Base-by-base conservation (phyloP, 2,329 filamentous ascomycete genomes). In the Penicillium sp. region DNA sequence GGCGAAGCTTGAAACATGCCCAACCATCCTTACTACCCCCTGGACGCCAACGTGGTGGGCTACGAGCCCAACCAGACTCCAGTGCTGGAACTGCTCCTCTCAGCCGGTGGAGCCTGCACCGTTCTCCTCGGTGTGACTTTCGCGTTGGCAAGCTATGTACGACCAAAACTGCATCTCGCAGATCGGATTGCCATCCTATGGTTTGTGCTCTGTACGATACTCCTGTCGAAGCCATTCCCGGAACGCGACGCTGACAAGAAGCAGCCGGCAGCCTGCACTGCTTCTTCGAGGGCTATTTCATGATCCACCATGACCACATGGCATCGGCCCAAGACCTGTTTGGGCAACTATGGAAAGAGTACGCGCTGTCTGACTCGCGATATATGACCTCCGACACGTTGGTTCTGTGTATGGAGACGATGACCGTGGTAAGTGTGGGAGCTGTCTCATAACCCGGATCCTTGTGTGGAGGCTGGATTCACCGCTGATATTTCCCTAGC, bases 301-400 rank as follows among this genome's bases (percentile, higher is more conserved):
- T 92, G 58, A 72, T 83, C 59, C 85, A 92, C 69, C 88, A 90
- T 70, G 74, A 78, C 21, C 77, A 76, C 22, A 81, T 96, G 70
- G 84, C 86, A 0, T 78, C 82, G 10, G 84, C 84, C 56, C 87
- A 91, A 69, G 86, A 87, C 51, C 75, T 94, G 7, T 88, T 92
- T 53, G 90, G 88, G 2, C 91, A 96, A 77, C 79, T 96, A 43
- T 96, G 92, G 92, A 96, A 96, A 70, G 92, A 96, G 74, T 96
- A 96, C 71, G 83, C 90, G 3, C 81, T 92, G 32, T 92, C 90
- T 2, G 92, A 96, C 75, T 95, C 91, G 51, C 83, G 92, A 42
- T 96, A 96, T 68, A 78, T 96, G 63, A 92, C 88, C 2, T 86
- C 86, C 16, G 89, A 94, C 68, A 82, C 87, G 1, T 92, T 96